A percentile compares a stretch with the other conserved stretches of the same genome.
Conservation (phyloP, 140 eudicot species). For the Cichorium intybus region DNA sequence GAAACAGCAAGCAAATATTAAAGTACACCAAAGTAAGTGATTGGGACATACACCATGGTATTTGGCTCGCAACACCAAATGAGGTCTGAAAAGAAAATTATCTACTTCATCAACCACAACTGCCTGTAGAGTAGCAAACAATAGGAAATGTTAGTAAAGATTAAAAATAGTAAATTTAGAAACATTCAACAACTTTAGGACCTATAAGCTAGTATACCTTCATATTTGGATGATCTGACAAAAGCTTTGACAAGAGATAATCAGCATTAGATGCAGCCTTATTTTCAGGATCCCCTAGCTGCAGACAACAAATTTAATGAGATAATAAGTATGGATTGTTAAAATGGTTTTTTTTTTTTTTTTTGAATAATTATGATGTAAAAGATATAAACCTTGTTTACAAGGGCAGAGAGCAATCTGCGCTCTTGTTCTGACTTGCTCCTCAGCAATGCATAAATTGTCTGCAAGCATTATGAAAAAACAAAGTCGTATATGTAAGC, state of each 20-base stretch:
- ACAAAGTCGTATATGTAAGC: neutral
- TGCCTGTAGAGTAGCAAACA: constrained; percentile 43
- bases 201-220: constrained; percentile 45
- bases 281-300: constrained; percentile 98
- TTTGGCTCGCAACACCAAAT: constrained; percentile 83
- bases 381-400: constrained; percentile 61
- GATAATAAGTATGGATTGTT: neutral
- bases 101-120: constrained; percentile 98
- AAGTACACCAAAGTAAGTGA: neutral
- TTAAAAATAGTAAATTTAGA: neutral
- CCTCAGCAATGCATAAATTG: constrained; percentile 66
- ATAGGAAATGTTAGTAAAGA: neutral
- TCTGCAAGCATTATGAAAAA: constrained; percentile 39
- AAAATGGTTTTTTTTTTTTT: neutral
- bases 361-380: neutral
- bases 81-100: constrained; percentile 88
- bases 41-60: constrained; percentile 79
- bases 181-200: neutral
- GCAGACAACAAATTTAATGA: constrained; percentile 25
- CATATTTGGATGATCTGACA: constrained; percentile 97
- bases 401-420: constrained; percentile 75
- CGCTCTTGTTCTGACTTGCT: constrained; percentile 98
- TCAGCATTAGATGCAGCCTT: constrained; percentile 97
- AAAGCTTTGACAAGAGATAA: constrained; percentile 74
- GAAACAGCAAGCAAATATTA: too few relatives aligned